A percentile compares a stretch with the other conserved stretches of the same genome.
These are phyloP conservation scores for Xanthoconium purpureum DNA, from an alignment of 768 basidiomycete genomes.

Conservation along the genomic window DNA sequence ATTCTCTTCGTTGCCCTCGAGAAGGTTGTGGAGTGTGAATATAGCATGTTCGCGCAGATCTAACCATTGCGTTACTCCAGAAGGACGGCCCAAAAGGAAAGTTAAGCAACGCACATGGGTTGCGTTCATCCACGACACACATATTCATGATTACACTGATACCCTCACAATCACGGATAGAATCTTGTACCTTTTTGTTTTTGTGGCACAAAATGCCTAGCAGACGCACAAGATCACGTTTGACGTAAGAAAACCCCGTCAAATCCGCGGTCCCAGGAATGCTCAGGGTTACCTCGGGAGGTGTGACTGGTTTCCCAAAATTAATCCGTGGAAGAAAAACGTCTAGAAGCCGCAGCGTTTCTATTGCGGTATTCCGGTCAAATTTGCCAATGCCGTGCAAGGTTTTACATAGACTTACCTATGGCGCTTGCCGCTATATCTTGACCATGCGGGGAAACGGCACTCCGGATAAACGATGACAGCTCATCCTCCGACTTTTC, in stretches of 20 bases:
- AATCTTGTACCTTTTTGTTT: slow-evolving; percentile 67
- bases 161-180: slow-evolving; percentile 65
- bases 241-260: slow-evolving; percentile 77
- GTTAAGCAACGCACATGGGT: slow-evolving; percentile 70
- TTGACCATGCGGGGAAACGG: slow-evolving; percentile 37
- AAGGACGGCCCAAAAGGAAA: background rate
- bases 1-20: slow-evolving; percentile 74
- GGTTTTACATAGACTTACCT: slow-evolving; percentile 40
- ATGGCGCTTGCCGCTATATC: slow-evolving; percentile 56
- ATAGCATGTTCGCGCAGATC: slow-evolving; percentile 92
- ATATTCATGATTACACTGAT: slow-evolving; percentile 82
- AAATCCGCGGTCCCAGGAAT: slow-evolving; percentile 34
- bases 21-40: slow-evolving; percentile 74
- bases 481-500: slow-evolving; percentile 13
- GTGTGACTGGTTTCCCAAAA: slow-evolving; percentile 60
- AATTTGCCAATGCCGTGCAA: background rate
- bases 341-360: slow-evolving; percentile 71
- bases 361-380: slow-evolving; percentile 48
- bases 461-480: slow-evolving; percentile 44
- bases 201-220: slow-evolving; percentile 75
- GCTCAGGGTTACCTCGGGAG: slow-evolving; percentile 5
- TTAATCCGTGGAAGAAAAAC: slow-evolving; percentile 82
- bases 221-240: slow-evolving; percentile 85
- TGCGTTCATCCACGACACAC: slow-evolving; percentile 87
- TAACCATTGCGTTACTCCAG: slow-evolving; percentile 6